Conservation (phyloP, 2,329 filamentous ascomycete genomes). For the Fusarium oxysporum region DNA sequence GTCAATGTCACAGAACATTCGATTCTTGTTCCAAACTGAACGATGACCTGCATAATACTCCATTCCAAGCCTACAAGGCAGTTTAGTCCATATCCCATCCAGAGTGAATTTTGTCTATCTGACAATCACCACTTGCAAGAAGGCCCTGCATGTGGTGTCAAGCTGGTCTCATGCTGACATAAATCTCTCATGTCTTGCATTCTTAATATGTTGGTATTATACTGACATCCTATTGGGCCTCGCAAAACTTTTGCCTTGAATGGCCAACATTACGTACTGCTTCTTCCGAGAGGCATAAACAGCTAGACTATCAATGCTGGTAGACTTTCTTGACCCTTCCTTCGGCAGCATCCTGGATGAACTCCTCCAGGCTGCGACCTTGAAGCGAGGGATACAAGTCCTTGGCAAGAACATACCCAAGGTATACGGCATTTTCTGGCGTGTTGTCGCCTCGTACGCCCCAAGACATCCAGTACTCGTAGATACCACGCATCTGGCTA, state of each 20-base stretch:
- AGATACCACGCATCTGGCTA: not conserved
- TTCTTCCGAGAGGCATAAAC: no score
- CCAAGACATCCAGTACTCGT: slow-evolving; percentile 20
- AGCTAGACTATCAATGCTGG: not conserved
- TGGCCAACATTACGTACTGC: no score
- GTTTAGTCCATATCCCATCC: no score
- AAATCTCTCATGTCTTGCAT: no score
- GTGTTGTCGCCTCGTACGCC: slow-evolving; percentile 19
- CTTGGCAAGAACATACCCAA: slow-evolving; percentile 12
- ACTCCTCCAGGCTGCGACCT: not conserved
- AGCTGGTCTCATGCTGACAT: not conserved
- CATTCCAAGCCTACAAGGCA: no score
- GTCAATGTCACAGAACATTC: not conserved
- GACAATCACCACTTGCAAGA: rapidly evolving
- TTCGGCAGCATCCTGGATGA: not conserved
- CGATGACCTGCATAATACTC: not conserved
- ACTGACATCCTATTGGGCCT: no score
- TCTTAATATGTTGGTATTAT: no score
- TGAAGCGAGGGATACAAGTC: slow-evolving; percentile 7
- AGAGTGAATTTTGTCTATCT: not conserved
- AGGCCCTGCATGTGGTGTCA: not conserved
- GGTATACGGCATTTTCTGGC: not conserved
- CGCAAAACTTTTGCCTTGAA: no score
- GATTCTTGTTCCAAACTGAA: not conserved
- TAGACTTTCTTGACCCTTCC: slow-evolving; percentile 1